phyloP scores from a whole-genome alignment of 2,329 filamentous ascomycete species.

The Diplocarpon rosae region DNA sequence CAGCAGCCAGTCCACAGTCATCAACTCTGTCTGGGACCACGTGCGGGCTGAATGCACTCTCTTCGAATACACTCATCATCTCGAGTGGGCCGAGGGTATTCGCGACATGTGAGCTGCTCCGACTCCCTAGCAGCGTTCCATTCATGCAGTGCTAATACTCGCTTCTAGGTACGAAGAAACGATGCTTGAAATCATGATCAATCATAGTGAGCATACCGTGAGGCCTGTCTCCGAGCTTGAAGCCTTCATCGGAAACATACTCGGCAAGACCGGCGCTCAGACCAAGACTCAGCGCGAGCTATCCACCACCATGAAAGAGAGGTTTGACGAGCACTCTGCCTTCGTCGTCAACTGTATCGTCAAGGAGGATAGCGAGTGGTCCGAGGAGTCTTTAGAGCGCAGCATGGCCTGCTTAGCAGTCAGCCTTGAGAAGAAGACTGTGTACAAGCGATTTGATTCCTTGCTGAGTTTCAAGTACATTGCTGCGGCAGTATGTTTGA shows the following conservation, averaged over 20 bases:
- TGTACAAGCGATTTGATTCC: conserved; percentile 22
- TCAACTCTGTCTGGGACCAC: conserved; percentile 30
- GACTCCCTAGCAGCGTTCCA: no score
- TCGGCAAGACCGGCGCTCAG: conserved; percentile 36
- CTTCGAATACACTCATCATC: conserved; percentile 31
- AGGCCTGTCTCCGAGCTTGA: conserved; percentile 38
- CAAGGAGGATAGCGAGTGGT: conserved; percentile 26
- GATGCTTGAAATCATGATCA: conserved; percentile 37
- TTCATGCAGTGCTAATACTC: neutral
- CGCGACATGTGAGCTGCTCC: conserved; percentile 33
- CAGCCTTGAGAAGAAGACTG: conserved; percentile 27
- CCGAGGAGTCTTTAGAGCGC: conserved; percentile 36
- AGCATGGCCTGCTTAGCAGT: conserved; percentile 39
- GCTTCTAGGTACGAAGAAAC: conserved; percentile 41
- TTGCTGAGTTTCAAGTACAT: conserved; percentile 42
- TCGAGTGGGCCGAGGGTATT: conserved; percentile 30
- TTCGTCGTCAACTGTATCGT: conserved; percentile 34
- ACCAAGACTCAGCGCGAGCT: conserved; percentile 31
- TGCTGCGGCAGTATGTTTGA: conserved; percentile 38
- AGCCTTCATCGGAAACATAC: conserved; percentile 46
- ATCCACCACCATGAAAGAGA: conserved; percentile 33
- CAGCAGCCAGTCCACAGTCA: conserved; percentile 2
- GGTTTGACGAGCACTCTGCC: conserved; percentile 31
- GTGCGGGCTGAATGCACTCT: conserved; percentile 27
- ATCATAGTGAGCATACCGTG: conserved; percentile 31